Base-by-base conservation (phyloP, 176 grass and related monocot genomes). In the Oryza glumipatula region DNA sequence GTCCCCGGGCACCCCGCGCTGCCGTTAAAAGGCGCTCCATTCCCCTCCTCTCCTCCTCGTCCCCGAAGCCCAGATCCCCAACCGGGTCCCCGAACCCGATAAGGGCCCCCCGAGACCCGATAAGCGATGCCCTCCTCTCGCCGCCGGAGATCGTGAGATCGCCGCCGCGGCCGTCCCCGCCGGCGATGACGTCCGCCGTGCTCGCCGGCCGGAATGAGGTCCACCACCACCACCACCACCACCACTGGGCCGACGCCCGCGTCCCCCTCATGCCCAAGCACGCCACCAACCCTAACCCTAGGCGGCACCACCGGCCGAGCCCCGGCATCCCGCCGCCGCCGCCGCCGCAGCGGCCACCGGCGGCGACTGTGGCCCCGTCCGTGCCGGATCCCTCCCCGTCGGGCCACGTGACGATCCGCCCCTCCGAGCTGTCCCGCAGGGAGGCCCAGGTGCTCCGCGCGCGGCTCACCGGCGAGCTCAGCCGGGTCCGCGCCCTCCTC, bases 171-270 rank as follows among this genome's bases (percentile, higher is more conserved):
- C 3, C 5, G 43, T 15, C 54, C 4, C 54, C 26, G 80, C 41
- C 82, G 91, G 78, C 71, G 70, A 98, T 98, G 95, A 84, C 95
- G 68, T 98, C 95, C 24, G 93, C 91, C 38, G 78, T 98, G 67
- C 82, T 98, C 67, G 83, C 93, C 73, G 87, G 92, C 74, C 87
- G 73, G 76, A 91, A 91, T 88, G 93, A 98, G 88, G 89, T 93
- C 54, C 87, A 90, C 72, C 35, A 36, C 35, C 76, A 75, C 72
- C 76, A 75, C 72, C 76, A 75, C 68, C 88, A 84, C 76, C 86
- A 69, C 86, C 77, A 77, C 58, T 93, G 93, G 95, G 72, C 69
- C 35, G 93, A 89, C 81, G 47, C 72, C 10, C 76, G 91, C 76
- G 93, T 65, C 44, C 87, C 79, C 73, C 92, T 90, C 90, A 85